These are phyloP conservation scores for Waltergamsia citrina DNA, from an alignment of 2,329 filamentous ascomycete genomes.

Conservation along the genomic window DNA sequence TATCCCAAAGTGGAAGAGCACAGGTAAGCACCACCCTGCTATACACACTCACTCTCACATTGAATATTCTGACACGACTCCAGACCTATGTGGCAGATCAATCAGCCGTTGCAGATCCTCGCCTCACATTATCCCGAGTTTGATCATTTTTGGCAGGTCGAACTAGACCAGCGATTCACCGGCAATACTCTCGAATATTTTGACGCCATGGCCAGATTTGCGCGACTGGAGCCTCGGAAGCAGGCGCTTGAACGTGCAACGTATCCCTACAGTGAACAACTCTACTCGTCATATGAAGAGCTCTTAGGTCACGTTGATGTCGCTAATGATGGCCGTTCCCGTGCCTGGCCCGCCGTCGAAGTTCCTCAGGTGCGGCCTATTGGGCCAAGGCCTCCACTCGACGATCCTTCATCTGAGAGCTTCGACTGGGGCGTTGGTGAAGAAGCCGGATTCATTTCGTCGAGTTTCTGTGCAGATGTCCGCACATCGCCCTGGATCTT, in stretches of 20 bases:
- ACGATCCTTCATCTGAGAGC: constrained; percentile 11
- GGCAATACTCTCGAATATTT: constrained; percentile 19
- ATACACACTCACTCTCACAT: background rate
- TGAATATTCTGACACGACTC: background rate
- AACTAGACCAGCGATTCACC: constrained; percentile 33
- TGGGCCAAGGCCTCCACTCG: constrained; percentile 16
- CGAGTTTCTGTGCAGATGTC: constrained; percentile 18
- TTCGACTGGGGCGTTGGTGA: constrained; percentile 23
- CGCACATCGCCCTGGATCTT: constrained; percentile 19
- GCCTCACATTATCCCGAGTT: constrained; percentile 22
- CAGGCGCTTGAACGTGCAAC: constrained; percentile 49
- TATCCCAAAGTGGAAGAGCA: constrained; percentile 52
- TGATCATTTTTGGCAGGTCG: constrained; percentile 26
- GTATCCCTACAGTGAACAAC: constrained; percentile 42
- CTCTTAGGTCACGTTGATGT: constrained; percentile 20
- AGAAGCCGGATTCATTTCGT: constrained; percentile 19
- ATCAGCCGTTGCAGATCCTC: constrained; percentile 22
- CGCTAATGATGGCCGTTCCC: constrained; percentile 14
- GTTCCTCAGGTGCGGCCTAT: constrained; percentile 17
- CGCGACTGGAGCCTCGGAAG: constrained; percentile 43
- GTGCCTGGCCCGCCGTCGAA: constrained; percentile 18
- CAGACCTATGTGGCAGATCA: constrained; percentile 19
- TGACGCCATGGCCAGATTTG: constrained; percentile 25
- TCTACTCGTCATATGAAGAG: constrained; percentile 37
- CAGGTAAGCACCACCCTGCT: constrained; percentile 10